phyloP scores from a whole-genome alignment of 805 yeast species.

The Metschnikowia reukaufii region DNA sequence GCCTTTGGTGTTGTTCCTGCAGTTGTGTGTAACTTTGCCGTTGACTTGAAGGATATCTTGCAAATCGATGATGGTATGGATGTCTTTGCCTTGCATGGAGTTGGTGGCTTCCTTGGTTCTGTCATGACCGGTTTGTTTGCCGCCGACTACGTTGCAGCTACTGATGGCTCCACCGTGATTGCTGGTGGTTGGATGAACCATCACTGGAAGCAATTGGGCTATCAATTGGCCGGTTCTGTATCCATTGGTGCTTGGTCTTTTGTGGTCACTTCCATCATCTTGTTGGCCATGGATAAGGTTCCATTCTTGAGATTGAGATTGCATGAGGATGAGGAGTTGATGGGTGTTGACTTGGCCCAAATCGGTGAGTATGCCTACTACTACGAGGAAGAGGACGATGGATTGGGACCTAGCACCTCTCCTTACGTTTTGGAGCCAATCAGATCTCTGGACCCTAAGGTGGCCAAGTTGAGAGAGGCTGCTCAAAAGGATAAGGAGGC shows the following conservation, averaged over 20 bases:
- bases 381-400: slow-evolving; percentile 51
- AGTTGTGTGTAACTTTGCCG: slow-evolving; percentile 77
- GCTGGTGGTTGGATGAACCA: slow-evolving; percentile 89
- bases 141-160: slow-evolving; percentile 81
- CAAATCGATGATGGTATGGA: slow-evolving; percentile 93
- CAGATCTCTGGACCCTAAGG: slow-evolving; percentile 53
- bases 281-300: slow-evolving; percentile 65
- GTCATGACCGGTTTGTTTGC: slow-evolving; percentile 90
- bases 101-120: slow-evolving; percentile 87
- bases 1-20: slow-evolving; percentile 20
- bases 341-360: slow-evolving; percentile 87
- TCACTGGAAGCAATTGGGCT: slow-evolving; percentile 78
- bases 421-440: slow-evolving; percentile 75
- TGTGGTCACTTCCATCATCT: slow-evolving; percentile 65
- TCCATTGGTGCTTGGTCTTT: slow-evolving; percentile 78
- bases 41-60: slow-evolving; percentile 69
- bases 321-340: slow-evolving; percentile 79
- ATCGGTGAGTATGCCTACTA: slow-evolving; percentile 87
- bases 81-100: slow-evolving; percentile 90
- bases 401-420: slow-evolving; percentile 25
- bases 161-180: slow-evolving; percentile 67
- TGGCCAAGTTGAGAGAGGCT: slow-evolving; percentile 33
- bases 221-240: slow-evolving; percentile 77
- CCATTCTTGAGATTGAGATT: slow-evolving; percentile 84
- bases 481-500: slow-evolving; percentile 20